Conservation (phyloP, 495 filamentous ascomycete genomes). For the Pseudoneurospora amorphoporcata region DNA sequence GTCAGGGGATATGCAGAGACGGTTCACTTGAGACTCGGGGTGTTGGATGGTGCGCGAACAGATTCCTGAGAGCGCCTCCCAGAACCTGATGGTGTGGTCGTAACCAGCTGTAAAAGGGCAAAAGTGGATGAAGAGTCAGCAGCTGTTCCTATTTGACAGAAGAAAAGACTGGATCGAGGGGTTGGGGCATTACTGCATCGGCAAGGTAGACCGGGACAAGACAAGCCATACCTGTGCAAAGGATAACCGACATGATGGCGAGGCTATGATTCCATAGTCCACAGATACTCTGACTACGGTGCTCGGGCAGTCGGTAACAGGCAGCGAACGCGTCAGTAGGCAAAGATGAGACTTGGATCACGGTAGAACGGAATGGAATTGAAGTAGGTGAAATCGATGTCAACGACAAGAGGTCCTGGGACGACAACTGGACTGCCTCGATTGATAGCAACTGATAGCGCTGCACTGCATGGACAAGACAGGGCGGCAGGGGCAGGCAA, state of each 20-base stretch:
- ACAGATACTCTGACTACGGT: background rate
- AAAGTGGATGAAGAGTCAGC: background rate
- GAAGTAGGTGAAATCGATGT: background rate
- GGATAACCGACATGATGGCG: conserved; percentile 68
- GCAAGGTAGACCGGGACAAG: background rate
- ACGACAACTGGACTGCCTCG: background rate
- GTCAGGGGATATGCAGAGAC: conserved; percentile 95
- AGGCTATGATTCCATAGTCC: conserved; percentile 13
- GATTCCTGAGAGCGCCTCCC: conserved; percentile 95
- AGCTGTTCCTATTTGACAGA: background rate
- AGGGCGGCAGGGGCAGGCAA: background rate
- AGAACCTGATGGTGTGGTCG: conserved; percentile 98
- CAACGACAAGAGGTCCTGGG: background rate
- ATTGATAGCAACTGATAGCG: background rate
- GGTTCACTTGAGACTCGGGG: conserved; percentile 95
- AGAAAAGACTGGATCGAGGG: background rate
- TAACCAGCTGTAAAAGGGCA: conserved; percentile 62
- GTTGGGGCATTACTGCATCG: background rate
- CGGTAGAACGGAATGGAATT: background rate
- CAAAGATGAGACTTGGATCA: background rate
- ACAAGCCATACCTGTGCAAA: conserved; percentile 62
- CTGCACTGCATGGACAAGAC: background rate
- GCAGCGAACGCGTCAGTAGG: background rate
- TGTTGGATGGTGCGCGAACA: conserved; percentile 97
- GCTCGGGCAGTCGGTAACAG: background rate